Base-by-base conservation (phyloP, 345 rosid species). In the Boechera divaricarpa region DNA sequence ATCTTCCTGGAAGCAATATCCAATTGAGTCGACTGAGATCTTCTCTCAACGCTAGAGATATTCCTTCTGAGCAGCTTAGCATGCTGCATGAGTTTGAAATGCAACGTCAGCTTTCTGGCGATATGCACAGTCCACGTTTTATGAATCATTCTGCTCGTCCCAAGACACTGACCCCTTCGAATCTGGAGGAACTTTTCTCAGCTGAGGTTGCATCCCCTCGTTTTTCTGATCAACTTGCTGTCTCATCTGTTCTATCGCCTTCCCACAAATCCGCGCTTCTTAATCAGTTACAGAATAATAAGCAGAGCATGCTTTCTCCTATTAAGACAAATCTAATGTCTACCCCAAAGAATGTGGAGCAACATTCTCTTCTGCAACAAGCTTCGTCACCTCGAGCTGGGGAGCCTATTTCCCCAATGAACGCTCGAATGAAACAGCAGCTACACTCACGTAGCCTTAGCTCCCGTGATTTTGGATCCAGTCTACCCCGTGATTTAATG, bases 11-110 rank as follows among this genome's bases (percentile, higher is more conserved):
- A 72, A 83, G 90, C 87, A 89, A 87, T 76, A 76, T 88, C 71
- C 97, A 91, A 28, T 82, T 96, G 33, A 94, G 98, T 45, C 97
- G 98, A 24, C 79, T 94, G 82, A 87, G 98, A 81, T 90, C 98
- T 41, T 91, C 98, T 62, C 77, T 94, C 41, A 82, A 78, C 38
- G 97, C 98, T 3, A 83, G 94, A 72, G 97, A 91, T 75, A 86
- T 93, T 56, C 90, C 81, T 51, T 58, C 78, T 6, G 97, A 86
- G 26, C 90, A 87, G 69, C 82, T 83, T 70, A 85, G 72, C 66
- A 48, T 89, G 90, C 76, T 89, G 77, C 71, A 85, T 0, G 97
- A 89, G 81, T 91, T 79, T 83, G 95, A 93, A 70, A 82, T 85
- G 86, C 97, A 73, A 58, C 67, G 74, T 31, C 82, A 87, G 66